Evolutionary conservation across 352 stramenopile species (phyloP).

Genomic region (Phytophthora colocasiae): DNA sequence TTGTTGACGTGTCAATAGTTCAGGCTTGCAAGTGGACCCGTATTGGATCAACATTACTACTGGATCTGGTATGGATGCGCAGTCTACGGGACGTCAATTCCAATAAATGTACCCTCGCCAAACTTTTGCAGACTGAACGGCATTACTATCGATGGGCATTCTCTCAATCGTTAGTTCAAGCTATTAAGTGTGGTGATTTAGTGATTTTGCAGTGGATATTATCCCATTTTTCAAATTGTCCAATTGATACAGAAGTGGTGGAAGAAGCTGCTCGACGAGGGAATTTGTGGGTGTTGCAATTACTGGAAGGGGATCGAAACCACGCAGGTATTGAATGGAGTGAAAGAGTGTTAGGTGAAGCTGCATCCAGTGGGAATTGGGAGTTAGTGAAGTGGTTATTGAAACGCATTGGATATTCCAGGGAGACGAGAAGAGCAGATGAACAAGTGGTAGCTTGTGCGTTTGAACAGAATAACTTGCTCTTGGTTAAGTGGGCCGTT

Average conservation of each 20-base stretch:
- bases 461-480: slow-evolving; percentile 17
- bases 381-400: slow-evolving; percentile 14
- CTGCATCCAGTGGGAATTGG: slow-evolving; percentile 2
- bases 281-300: slow-evolving; percentile 9
- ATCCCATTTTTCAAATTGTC: slow-evolving; percentile 6
- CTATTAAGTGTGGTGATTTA: slow-evolving; percentile 2
- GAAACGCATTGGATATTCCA: background rate
- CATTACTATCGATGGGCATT: slow-evolving; percentile 10
- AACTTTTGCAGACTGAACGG: slow-evolving; percentile 12
- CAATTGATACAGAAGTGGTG: slow-evolving; percentile 5
- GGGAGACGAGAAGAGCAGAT: background rate
- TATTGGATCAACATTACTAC: background rate
- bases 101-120: slow-evolving; percentile 3
- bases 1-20: slow-evolving; percentile 7
- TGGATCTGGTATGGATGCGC: slow-evolving; percentile 13
- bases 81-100: slow-evolving; percentile 3
- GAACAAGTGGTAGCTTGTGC: slow-evolving; percentile 7
- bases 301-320: slow-evolving; percentile 6
- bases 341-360: background rate
- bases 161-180: background rate
- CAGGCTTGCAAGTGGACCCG: background rate
- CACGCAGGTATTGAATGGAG: background rate
- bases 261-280: slow-evolving; percentile 14
- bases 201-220: slow-evolving; percentile 10
- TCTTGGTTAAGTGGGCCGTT: slow-evolving; percentile 7